Evolutionary conservation across 345 rosid species (phyloP).

Genomic region (Salix udensis): DNA sequence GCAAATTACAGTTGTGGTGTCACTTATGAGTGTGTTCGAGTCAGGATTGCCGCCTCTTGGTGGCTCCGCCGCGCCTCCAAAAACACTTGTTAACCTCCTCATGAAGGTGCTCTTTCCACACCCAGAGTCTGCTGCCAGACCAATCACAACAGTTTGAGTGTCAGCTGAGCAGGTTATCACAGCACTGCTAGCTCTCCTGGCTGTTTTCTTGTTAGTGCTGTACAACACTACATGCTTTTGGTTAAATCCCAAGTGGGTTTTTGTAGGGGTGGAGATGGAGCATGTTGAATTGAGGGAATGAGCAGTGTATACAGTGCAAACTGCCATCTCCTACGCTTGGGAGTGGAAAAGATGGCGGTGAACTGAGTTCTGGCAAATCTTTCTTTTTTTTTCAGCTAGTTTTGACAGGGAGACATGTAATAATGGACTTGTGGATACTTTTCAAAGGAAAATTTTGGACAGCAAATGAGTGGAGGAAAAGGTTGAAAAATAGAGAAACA

Average conservation of each 20-base stretch:
- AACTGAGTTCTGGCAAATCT: no score
- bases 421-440: background rate
- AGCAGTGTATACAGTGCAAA: slow-evolving; percentile 62
- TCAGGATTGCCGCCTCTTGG: slow-evolving; percentile 96
- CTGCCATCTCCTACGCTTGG: slow-evolving; percentile 48
- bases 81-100: slow-evolving; percentile 82
- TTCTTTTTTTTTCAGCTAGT: background rate
- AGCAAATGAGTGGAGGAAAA: slow-evolving; percentile 37
- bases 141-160: slow-evolving; percentile 72
- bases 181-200: slow-evolving; percentile 17
- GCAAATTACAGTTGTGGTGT: slow-evolving; percentile 86
- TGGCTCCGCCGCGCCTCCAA: slow-evolving; percentile 93
- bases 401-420: background rate
- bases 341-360: background rate
- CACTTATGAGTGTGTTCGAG: slow-evolving; percentile 89
- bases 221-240: slow-evolving; percentile 50
- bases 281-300: slow-evolving; percentile 66
- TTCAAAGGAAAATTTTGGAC: slow-evolving; percentile 4
- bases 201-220: slow-evolving; percentile 26
- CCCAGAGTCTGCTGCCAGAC: slow-evolving; percentile 91
- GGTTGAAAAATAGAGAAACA: slow-evolving; percentile 26
- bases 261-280: slow-evolving; percentile 50
- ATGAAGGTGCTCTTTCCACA: slow-evolving; percentile 95
- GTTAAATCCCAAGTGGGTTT: slow-evolving; percentile 42
- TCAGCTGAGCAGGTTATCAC: slow-evolving; percentile 61